phyloP scores from a whole-genome alignment of 208 protist genomes.

The Jaenimonas drosophilae region DNA sequence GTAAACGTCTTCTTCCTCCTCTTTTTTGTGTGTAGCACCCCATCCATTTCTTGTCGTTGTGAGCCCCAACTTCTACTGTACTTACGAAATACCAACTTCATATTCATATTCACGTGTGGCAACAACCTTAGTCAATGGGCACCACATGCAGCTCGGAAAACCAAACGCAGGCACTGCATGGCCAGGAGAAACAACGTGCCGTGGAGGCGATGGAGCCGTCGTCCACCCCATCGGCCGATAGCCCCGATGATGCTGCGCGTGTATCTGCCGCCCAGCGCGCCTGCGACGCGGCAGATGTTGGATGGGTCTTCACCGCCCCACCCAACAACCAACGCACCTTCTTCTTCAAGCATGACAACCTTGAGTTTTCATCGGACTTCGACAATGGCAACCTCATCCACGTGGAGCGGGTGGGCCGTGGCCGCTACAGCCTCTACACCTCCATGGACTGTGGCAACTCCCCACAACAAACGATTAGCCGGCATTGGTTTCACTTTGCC shows the following conservation, averaged over 20 bases:
- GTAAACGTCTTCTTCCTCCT: slow-evolving; percentile 1
- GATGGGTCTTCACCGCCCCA: slow-evolving; percentile 61
- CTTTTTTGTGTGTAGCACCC: not conserved
- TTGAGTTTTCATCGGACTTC: slow-evolving; percentile 83
- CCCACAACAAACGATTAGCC: slow-evolving; percentile 70
- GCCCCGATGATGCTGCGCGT: too few relatives aligned
- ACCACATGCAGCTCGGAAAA: too few relatives aligned
- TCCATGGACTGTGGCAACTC: slow-evolving; percentile 78
- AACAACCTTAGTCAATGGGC: too few relatives aligned
- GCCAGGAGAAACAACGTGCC: too few relatives aligned
- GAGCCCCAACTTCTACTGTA: too few relatives aligned
- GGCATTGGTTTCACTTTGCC: slow-evolving; percentile 90
- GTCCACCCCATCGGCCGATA: too few relatives aligned
- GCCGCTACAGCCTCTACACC: slow-evolving; percentile 69
- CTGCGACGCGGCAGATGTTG: slow-evolving; percentile 30
- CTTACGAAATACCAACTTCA: too few relatives aligned
- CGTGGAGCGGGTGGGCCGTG: slow-evolving; percentile 57
- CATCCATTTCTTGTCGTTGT: too few relatives aligned
- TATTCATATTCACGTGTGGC: too few relatives aligned
- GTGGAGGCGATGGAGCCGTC: too few relatives aligned
- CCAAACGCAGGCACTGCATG: too few relatives aligned
- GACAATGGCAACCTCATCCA: slow-evolving; percentile 86
- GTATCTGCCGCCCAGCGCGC: too few relatives aligned
- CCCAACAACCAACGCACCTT: slow-evolving; percentile 83
- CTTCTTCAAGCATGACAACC: slow-evolving; percentile 68